Conservation (phyloP, 1,139 yeast genomes). For the Scheffersomyces segobiensis region DNA sequence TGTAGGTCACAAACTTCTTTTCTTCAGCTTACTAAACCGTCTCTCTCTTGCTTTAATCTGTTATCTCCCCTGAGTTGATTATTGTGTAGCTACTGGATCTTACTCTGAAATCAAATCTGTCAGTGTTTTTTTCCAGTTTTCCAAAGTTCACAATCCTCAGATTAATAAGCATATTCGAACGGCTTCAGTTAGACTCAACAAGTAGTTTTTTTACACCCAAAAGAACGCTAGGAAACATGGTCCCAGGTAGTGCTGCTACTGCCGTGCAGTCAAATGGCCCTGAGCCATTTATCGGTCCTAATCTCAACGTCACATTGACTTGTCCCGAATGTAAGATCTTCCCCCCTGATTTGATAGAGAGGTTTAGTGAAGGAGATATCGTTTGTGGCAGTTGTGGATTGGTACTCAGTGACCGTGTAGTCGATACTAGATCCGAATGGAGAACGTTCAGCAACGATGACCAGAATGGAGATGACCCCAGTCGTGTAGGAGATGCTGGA, state of each 20-base stretch:
- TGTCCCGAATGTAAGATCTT: slow-evolving; percentile 96
- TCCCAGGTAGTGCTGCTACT: slow-evolving; percentile 2
- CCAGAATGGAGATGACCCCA: slow-evolving; percentile 97
- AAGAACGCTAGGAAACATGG: slow-evolving; percentile 2
- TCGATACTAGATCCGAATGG: slow-evolving; percentile 97
- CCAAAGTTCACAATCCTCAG: background rate
- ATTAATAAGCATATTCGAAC: background rate
- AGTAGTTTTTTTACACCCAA: slow-evolving; percentile 4
- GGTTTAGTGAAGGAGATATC: slow-evolving; percentile 96
- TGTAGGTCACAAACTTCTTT: background rate
- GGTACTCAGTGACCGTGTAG: slow-evolving; percentile 87
- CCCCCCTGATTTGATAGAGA: slow-evolving; percentile 93
- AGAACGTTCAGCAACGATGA: slow-evolving; percentile 96
- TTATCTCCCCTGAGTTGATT: slow-evolving; percentile 10
- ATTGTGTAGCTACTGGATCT: slow-evolving; percentile 4
- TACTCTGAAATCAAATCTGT: slow-evolving; percentile 1
- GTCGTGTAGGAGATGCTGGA: slow-evolving; percentile 99
- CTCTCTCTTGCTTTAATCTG: background rate
- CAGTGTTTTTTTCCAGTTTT: background rate
- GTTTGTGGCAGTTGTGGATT: slow-evolving; percentile 97
- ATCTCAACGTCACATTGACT: slow-evolving; percentile 83
- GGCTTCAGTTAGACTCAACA: background rate
- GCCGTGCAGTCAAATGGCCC: slow-evolving; percentile 19
- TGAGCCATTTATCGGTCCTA: slow-evolving; percentile 52
- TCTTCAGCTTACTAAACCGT: background rate